Evolutionary conservation across 345 rosid genomes (phyloP), one percentile per base, ranked within the genome.

Genomic region (Xanthoceras sorbifolium): DNA sequence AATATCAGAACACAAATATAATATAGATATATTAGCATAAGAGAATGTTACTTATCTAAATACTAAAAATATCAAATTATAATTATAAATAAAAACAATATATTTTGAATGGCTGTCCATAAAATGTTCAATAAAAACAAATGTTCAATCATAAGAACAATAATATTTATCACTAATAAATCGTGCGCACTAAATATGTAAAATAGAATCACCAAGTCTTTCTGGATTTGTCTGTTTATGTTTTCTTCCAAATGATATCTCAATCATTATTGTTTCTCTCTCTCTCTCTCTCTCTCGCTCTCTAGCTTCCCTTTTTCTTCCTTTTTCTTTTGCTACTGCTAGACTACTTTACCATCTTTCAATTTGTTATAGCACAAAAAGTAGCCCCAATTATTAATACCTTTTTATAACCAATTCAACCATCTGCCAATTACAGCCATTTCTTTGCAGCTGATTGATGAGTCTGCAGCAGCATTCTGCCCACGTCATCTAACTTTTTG

Each of bases 141-240:
- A 46, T 46, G 52, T 46, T 17, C 9, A 46, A 46, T 46, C 52
- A 46, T 10, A 46, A 9, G 6, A 15, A 46, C 61, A 55, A 57
- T 15, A 22, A 22, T n/a, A 57, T 5, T 57, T 6, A 57, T 57
- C 26, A 57, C n/a, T 50, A 9, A 1, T 57, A 57, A 57, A 57
- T 57, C 62, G 28, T 57, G 62, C 61, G 61, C 61, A 55, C 62
- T 23, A 55, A 55, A 55, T 55, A 55, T 55, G 26, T 55, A 57
- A 7, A 42, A 5, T 54, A 54, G 4, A 57, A 22, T 57, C 28
- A 57, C 28, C 61, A 57, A 57, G 62, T 57, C 23, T 57, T 57
- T 57, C 28, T 23, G 62, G 62, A 9, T 57, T 57, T 57, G 62
- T 57, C 62, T 57, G 3, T 57, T 57, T 57, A 57, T 57, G 62